Conservation (phyloP, 768 basidiomycete genomes). For the Naematelia aurantialba region DNA sequence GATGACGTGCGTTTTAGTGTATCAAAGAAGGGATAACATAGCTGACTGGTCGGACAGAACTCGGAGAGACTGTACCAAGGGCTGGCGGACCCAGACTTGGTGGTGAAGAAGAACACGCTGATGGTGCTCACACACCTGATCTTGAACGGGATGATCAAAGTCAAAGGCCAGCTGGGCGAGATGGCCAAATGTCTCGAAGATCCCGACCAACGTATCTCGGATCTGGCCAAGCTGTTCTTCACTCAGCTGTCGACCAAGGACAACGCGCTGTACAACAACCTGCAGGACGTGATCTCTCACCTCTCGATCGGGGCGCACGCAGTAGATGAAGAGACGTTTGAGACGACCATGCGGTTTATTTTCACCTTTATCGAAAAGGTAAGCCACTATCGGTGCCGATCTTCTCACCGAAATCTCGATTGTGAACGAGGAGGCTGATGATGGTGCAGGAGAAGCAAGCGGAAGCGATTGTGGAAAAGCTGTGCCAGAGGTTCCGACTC, state of each 20-base stretch:
- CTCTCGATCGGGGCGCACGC: slow-evolving; percentile 84
- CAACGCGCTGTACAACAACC: slow-evolving; percentile 97
- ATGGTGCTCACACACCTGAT: slow-evolving; percentile 98
- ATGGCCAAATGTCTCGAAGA: slow-evolving; percentile 99
- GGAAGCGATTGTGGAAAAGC: slow-evolving; percentile 92
- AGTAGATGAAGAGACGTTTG: slow-evolving; percentile 86
- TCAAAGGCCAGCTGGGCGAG: slow-evolving; percentile 97
- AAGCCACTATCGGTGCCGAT: too few species aligned
- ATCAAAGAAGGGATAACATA: not conserved
- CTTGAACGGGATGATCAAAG: slow-evolving; percentile 98
- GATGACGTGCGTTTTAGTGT: slow-evolving; percentile 74
- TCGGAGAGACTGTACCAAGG: slow-evolving; percentile 86
- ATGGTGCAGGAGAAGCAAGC: slow-evolving; percentile 85
- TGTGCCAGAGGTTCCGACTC: slow-evolving; percentile 90
- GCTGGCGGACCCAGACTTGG: slow-evolving; percentile 74
- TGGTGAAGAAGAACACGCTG: slow-evolving; percentile 98
- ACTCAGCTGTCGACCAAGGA: slow-evolving; percentile 93
- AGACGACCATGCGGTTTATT: slow-evolving; percentile 88
- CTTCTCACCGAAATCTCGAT: too few species aligned
- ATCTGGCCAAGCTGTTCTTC: slow-evolving; percentile 97
- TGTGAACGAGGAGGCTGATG: not conserved
- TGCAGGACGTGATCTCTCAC: slow-evolving; percentile 97
- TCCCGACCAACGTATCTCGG: slow-evolving; percentile 75
- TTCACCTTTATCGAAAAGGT: slow-evolving; percentile 97
- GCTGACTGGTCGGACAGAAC: slow-evolving; percentile 30